A percentile compares a stretch with the other conserved stretches of the same genome.
These are phyloP conservation scores for Nakaseomyces sp. DNA, from an alignment of 1,139 yeast species.

Conservation along the genomic window DNA sequence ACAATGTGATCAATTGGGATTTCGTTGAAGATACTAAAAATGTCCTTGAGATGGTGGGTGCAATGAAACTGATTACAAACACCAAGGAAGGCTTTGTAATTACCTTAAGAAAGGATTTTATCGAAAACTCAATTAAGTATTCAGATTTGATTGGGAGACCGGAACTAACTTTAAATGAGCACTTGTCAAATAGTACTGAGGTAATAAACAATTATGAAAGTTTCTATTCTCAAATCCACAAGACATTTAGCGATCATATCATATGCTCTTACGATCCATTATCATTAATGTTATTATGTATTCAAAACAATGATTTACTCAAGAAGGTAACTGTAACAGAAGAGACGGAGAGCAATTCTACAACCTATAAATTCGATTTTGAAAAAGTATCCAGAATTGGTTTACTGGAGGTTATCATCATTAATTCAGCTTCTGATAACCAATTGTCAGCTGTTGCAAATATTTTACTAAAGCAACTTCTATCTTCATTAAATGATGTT, in stretches of 20 bases:
- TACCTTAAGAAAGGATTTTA: conserved; percentile 44
- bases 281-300: conserved; percentile 46
- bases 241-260: conserved; percentile 1
- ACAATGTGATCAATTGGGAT: conserved; percentile 57
- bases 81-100: conserved; percentile 46
- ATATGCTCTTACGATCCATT: conserved; percentile 46
- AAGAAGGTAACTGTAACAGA: conserved; percentile 23
- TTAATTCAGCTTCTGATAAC: conserved; percentile 48
- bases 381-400: conserved; percentile 51
- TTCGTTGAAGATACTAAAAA: conserved; percentile 38
- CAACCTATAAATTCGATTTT: conserved; percentile 40
- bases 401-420: conserved; percentile 49
- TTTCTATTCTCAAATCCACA: conserved; percentile 25
- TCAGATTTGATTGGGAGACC: conserved; percentile 31
- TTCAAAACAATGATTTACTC: conserved; percentile 57
- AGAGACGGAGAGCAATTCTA: conserved; percentile 24
- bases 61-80: conserved; percentile 38
- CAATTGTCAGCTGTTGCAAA: conserved; percentile 41
- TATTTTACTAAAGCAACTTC: conserved; percentile 38
- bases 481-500: conserved; percentile 30
- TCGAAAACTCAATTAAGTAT: conserved; percentile 40
- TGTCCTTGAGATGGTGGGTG: conserved; percentile 39
- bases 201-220: conserved; percentile 3
- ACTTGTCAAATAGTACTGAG: conserved; percentile 12
- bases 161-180: not conserved